Evolutionary conservation across 805 yeast species (phyloP).

Genomic region (Yarrowia deformans): DNA sequence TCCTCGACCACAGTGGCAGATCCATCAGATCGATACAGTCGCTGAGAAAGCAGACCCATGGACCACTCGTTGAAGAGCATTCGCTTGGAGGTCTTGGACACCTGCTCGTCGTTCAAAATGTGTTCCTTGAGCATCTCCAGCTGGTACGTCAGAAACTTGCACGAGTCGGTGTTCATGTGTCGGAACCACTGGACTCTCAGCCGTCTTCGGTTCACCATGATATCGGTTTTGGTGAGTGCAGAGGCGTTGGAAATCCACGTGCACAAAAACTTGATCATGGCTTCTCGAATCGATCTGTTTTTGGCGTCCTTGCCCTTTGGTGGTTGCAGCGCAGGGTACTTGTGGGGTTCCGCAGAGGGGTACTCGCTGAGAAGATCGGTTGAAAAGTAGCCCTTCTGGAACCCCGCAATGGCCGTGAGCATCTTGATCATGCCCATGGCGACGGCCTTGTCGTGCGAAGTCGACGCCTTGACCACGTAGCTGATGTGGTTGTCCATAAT

Average conservation of each 20-base stretch:
- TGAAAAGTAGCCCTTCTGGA: conserved; percentile 58
- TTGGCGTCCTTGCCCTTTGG: conserved; percentile 9
- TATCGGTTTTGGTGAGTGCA: conserved; percentile 67
- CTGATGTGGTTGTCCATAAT: conserved; percentile 65
- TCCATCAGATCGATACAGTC: conserved; percentile 55
- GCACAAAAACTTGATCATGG: conserved; percentile 69
- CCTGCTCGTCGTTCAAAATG: conserved; percentile 65
- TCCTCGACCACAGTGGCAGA: conserved; percentile 49
- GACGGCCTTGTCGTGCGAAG: conserved; percentile 61
- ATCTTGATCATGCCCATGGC: conserved; percentile 70
- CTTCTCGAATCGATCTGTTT: conserved; percentile 56
- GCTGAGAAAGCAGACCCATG: conserved; percentile 61
- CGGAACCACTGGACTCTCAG: conserved; percentile 73
- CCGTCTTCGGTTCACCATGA: conserved; percentile 61
- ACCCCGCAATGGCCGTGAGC: conserved; percentile 59
- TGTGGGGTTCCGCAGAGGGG: conserved; percentile 59
- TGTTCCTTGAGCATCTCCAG: conserved; percentile 58
- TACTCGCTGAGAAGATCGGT: conserved; percentile 69
- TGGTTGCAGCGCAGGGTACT: conserved; percentile 32
- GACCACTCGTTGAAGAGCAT: conserved; percentile 81
- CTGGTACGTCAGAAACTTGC: conserved; percentile 53
- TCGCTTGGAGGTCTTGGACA: conserved; percentile 73
- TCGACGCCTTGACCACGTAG: conserved; percentile 71
- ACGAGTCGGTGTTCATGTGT: conserved; percentile 63
- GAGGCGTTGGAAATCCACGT: conserved; percentile 59